Percentiles rank a stretch among this genome's conserved stretches.
These are phyloP conservation scores for Articulospora tetracladia DNA, from an alignment of 495 filamentous ascomycete genomes.

Conservation along the genomic window DNA sequence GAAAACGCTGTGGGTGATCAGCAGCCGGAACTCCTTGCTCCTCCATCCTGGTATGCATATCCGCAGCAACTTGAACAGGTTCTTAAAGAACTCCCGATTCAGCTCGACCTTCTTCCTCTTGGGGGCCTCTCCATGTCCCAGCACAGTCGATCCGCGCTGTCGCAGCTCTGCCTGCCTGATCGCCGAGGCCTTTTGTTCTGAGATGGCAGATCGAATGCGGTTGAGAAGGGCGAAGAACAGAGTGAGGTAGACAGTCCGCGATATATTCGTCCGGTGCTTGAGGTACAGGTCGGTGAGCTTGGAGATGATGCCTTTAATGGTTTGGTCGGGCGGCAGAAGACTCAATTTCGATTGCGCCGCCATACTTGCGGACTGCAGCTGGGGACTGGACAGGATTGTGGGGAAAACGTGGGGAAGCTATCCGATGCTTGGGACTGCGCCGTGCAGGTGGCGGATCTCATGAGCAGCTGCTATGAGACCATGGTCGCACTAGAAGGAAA, in stretches of 20 bases:
- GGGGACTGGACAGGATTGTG: slow-evolving; percentile 10
- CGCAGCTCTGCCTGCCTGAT: slow-evolving; percentile 62
- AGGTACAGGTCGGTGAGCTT: slow-evolving; percentile 75
- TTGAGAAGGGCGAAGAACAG: slow-evolving; percentile 84
- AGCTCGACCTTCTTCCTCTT: slow-evolving; percentile 84
- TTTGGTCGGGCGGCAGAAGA: slow-evolving; percentile 58
- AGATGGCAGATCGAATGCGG: slow-evolving; percentile 85
- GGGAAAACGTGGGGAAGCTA: background rate
- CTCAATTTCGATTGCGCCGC: slow-evolving; percentile 70
- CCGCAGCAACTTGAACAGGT: slow-evolving; percentile 69
- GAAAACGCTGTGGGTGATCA: slow-evolving; percentile 81
- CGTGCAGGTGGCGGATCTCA: background rate
- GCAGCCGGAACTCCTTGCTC: slow-evolving; percentile 80
- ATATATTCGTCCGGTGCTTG: slow-evolving; percentile 81
- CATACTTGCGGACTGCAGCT: slow-evolving; percentile 43
- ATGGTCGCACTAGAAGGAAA: no score
- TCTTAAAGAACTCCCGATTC: slow-evolving; percentile 92
- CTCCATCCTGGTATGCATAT: slow-evolving; percentile 88
- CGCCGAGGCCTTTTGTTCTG: slow-evolving; percentile 88
- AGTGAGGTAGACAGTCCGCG: slow-evolving; percentile 86
- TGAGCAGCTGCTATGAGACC: background rate
- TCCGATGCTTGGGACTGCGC: background rate
- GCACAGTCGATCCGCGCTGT: slow-evolving; percentile 46
- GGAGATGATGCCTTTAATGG: slow-evolving; percentile 68
- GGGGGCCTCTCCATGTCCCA: slow-evolving; percentile 25